Conservation (phyloP, 2,329 filamentous ascomycete species). For the Scedosporium dehoogii region DNA sequence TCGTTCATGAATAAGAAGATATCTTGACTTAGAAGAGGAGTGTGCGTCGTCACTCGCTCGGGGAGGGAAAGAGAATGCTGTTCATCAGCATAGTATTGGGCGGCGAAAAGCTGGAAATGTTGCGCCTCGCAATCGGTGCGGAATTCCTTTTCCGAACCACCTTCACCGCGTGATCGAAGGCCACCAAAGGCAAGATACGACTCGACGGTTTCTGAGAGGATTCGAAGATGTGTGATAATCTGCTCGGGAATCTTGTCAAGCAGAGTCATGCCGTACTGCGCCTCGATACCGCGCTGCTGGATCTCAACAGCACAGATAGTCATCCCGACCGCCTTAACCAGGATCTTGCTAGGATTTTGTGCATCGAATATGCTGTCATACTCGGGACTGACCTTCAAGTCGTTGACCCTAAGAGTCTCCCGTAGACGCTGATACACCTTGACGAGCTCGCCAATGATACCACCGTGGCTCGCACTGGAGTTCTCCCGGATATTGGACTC, state of each 20-base stretch:
- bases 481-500: conserved; percentile 23
- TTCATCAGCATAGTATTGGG: conserved; percentile 33
- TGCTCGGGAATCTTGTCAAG: conserved; percentile 79
- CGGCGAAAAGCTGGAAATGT: conserved; percentile 65
- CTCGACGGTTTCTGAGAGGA: conserved; percentile 78
- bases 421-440: conserved; percentile 50
- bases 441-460: conserved; percentile 43
- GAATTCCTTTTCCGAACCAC: conserved; percentile 57
- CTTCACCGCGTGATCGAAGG: conserved; percentile 49
- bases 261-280: conserved; percentile 62
- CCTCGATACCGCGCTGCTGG: conserved; percentile 75
- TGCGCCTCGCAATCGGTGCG: conserved; percentile 59
- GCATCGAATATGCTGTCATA: conserved; percentile 18
- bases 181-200: conserved; percentile 75
- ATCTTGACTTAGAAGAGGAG: conserved; percentile 57
- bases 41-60: conserved; percentile 34
- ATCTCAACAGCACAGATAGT: conserved; percentile 88
- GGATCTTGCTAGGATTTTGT: conserved; percentile 43
- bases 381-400: conserved; percentile 30
- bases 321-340: conserved; percentile 63
- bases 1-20: conserved; percentile 75
- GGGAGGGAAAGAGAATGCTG: conserved; percentile 10
- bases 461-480: conserved; percentile 9
- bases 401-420: conserved; percentile 48
- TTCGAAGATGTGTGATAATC: conserved; percentile 73